Percentiles rank a stretch among this genome's conserved stretches.
These are phyloP conservation scores for Yamagishiella unicocca DNA, from an alignment of 139 green algal genomes.

Conservation along the genomic window DNA sequence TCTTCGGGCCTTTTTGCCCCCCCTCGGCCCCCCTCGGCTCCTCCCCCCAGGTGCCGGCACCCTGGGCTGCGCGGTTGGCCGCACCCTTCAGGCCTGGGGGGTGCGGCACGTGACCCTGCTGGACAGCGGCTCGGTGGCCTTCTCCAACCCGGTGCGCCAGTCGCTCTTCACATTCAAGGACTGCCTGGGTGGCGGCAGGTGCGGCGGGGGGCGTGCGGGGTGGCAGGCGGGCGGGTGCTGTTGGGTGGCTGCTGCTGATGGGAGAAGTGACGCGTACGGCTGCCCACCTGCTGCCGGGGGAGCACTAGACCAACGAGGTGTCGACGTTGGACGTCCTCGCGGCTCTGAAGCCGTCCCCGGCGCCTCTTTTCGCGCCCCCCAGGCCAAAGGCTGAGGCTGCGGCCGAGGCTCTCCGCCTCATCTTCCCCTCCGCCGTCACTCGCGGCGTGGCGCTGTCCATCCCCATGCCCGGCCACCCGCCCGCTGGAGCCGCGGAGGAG, in stretches of 20 bases:
- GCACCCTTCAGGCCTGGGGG: constrained; percentile 94
- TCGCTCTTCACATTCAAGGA: constrained; percentile 93
- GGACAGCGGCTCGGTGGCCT: constrained; percentile 87
- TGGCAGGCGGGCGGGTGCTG: neutral
- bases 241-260: neutral
- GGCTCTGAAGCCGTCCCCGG: neutral
- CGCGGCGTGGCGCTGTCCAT: constrained; percentile 75
- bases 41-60: constrained; percentile 78
- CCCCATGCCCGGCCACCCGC: constrained; percentile 94
- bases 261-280: too few relatives aligned
- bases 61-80: constrained; percentile 93
- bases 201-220: neutral
- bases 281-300: too few relatives aligned
- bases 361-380: neutral
- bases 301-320: too few relatives aligned
- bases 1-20: too few relatives aligned
- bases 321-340: too few relatives aligned
- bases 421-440: constrained; percentile 78
- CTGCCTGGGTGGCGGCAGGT: constrained; percentile 87
- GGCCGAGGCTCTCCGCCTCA: constrained; percentile 78
- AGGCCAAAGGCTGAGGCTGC: constrained; percentile 90
- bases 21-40: neutral
- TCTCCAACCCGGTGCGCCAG: constrained; percentile 94
- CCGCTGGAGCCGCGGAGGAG: constrained; percentile 44
- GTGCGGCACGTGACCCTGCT: constrained; percentile 90